A percentile compares a stretch with the other conserved stretches of the same genome.
phyloP scores from a whole-genome alignment of 2,329 filamentous ascomycete species.

The Diaporthe aspalathi region DNA sequence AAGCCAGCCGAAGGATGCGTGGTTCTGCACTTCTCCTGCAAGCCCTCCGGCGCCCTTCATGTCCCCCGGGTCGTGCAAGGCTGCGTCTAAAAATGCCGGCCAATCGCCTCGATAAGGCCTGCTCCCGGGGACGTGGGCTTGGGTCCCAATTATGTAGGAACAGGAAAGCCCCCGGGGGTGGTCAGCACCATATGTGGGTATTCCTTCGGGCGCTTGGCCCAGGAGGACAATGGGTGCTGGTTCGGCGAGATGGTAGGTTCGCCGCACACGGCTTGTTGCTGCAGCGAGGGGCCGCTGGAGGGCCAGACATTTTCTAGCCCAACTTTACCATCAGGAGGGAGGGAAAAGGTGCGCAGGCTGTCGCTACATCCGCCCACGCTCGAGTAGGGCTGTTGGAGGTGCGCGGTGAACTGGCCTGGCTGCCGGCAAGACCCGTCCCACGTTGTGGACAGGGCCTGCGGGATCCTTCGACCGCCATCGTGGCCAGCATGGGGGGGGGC shows the following conservation, averaged over 20 bases:
- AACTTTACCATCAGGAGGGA: background rate
- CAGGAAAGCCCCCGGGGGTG: background rate
- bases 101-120: background rate
- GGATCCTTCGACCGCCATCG: background rate
- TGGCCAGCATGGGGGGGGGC: background rate
- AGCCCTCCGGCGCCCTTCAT: background rate
- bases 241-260: background rate
- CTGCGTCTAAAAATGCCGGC: background rate
- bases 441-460: conserved; percentile 22
- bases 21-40: background rate
- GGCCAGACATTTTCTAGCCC: background rate
- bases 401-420: background rate
- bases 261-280: too few relatives aligned
- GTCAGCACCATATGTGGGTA: conserved; percentile 29
- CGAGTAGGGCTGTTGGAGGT: background rate
- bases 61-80: background rate
- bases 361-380: background rate
- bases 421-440: conserved; percentile 30
- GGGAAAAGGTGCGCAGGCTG: background rate
- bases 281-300: too few relatives aligned
- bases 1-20: too few relatives aligned
- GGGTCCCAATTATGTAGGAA: conserved; percentile 5
- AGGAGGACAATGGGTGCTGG: background rate
- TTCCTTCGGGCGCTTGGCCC: background rate
- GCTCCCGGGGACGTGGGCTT: conserved; percentile 30